A percentile compares a stretch with the other conserved stretches of the same genome.
Conservation (phyloP, 2,329 filamentous ascomycete genomes). For the Monilinia vaccinii-corymbosi region DNA sequence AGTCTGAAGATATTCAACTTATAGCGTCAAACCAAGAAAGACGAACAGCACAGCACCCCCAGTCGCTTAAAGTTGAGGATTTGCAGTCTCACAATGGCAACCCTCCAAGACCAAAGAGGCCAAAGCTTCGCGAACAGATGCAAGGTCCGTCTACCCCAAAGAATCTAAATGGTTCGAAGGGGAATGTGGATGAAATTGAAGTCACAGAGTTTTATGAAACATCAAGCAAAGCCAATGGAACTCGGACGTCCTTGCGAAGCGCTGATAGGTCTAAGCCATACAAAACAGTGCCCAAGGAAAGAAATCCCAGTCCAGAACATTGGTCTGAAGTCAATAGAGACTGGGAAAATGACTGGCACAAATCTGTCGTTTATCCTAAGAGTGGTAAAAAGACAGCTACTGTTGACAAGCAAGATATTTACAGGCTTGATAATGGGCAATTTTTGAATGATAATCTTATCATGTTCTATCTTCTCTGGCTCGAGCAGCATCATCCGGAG, state of each 20-base stretch:
- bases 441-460: conserved; percentile 92
- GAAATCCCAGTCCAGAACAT: conserved; percentile 22
- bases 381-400: conserved; percentile 51
- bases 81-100: neutral
- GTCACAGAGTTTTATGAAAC: neutral
- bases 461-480: conserved; percentile 72
- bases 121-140: neutral
- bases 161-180: neutral
- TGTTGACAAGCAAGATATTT: conserved; percentile 64
- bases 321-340: conserved; percentile 44
- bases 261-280: neutral
- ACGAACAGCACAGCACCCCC: neutral
- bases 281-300: neutral
- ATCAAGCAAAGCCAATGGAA: neutral
- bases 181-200: neutral
- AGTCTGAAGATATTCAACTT: neutral
- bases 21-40: neutral
- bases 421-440: conserved; percentile 70
- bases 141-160: neutral
- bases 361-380: conserved; percentile 52
- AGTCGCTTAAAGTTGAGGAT: neutral
- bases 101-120: neutral
- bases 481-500: conserved; percentile 50
- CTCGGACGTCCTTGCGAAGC: conserved; percentile 14
- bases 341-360: conserved; percentile 45